Conservation (phyloP, 352 stramenopile genomes). For the Hyaloperonospora brassicae region DNA sequence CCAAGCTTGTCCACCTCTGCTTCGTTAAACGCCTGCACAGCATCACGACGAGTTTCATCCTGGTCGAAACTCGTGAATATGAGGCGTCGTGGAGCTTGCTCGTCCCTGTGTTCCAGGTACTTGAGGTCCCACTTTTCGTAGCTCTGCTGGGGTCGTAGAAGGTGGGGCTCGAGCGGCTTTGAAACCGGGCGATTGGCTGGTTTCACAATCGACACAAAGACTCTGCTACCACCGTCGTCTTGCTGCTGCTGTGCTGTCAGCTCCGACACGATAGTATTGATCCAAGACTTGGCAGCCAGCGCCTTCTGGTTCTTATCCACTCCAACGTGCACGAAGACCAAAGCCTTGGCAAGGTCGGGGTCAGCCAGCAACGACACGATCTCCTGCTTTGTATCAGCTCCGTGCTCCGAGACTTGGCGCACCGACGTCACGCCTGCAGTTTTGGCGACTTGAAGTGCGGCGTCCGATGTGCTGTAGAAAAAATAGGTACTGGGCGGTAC, state of each 20-base stretch:
- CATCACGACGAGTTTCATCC: conserved; percentile 61
- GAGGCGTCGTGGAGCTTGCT: conserved; percentile 24
- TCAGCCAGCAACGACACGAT: conserved; percentile 26
- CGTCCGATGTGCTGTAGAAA: conserved; percentile 40
- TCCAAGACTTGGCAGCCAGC: conserved; percentile 28
- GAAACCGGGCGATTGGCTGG: conserved; percentile 4
- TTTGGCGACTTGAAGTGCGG: conserved; percentile 26
- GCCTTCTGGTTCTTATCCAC: conserved; percentile 1
- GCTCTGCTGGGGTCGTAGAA: conserved; percentile 58
- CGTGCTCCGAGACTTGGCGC: conserved; percentile 12
- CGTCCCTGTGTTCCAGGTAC: conserved; percentile 21
- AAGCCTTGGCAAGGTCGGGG: conserved; percentile 32
- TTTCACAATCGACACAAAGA: conserved; percentile 48
- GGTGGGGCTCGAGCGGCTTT: conserved; percentile 21
- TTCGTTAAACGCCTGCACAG: conserved; percentile 39
- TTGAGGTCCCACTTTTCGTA: conserved; percentile 49
- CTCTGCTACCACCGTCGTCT: conserved; percentile 22
- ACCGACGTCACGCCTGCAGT: conserved; percentile 30
- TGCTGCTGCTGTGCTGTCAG: conserved; percentile 26
- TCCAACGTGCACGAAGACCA: conserved; percentile 51
- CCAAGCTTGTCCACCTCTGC: conserved; percentile 40
- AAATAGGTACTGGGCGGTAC: conserved; percentile 52
- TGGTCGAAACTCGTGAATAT: conserved; percentile 48
- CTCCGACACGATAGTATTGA: conserved; percentile 34
- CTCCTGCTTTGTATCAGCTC: conserved; percentile 16